phyloP scores from a whole-genome alignment of 768 basidiomycete species.

The Phlegmacium glaucopus region DNA sequence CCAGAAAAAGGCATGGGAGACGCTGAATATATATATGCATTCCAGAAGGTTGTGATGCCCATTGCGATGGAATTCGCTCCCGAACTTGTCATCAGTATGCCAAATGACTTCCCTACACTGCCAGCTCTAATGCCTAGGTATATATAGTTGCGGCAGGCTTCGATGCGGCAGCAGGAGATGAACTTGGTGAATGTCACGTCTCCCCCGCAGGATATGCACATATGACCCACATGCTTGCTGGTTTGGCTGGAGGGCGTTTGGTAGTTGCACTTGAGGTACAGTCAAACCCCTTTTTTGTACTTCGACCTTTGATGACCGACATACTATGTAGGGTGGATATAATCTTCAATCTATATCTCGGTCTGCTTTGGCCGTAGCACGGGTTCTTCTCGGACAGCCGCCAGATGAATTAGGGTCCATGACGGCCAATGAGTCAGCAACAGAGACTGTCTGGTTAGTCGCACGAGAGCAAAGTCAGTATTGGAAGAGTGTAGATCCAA shows the following conservation, averaged over 20 bases:
- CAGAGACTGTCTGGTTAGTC: slow-evolving; percentile 88
- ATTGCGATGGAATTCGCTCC: slow-evolving; percentile 96
- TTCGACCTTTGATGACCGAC: slow-evolving; percentile 1
- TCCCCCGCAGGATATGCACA: slow-evolving; percentile 93
- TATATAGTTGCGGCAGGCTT: slow-evolving; percentile 92
- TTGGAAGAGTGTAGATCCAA: slow-evolving; percentile 86
- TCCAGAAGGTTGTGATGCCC: slow-evolving; percentile 94
- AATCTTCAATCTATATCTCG: slow-evolving; percentile 84
- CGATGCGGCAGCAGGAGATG: slow-evolving; percentile 93
- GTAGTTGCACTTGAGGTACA: slow-evolving; percentile 92
- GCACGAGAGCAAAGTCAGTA: slow-evolving; percentile 84
- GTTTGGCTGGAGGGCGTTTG: slow-evolving; percentile 82
- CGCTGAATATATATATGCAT: slow-evolving; percentile 95
- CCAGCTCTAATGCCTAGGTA: neutral
- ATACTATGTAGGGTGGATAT: slow-evolving; percentile 80
- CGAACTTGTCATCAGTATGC: slow-evolving; percentile 91
- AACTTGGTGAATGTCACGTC: slow-evolving; percentile 87
- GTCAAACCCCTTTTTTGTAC: neutral
- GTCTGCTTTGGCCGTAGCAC: slow-evolving; percentile 84
- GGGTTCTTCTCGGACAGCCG: slow-evolving; percentile 85
- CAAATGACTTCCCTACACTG: neutral
- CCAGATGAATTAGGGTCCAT: slow-evolving; percentile 73
- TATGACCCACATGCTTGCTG: slow-evolving; percentile 96
- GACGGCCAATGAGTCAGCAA: slow-evolving; percentile 74
- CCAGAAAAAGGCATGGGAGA: slow-evolving; percentile 85